Conservation (phyloP, 2,329 filamentous ascomycete species). For the Ophiostoma fasciatum region DNA sequence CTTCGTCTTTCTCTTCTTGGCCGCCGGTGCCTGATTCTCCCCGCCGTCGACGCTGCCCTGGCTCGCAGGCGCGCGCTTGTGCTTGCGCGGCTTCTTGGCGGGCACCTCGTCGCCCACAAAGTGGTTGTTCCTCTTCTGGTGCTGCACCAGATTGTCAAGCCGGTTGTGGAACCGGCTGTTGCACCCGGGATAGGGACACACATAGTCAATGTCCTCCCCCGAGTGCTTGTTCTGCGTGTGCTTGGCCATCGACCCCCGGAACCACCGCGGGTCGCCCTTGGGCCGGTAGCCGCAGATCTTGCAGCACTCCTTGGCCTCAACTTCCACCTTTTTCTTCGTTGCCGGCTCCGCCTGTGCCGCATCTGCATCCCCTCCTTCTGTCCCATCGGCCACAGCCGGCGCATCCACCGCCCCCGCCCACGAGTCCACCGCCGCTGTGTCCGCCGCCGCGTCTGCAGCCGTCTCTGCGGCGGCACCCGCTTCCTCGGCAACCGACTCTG, state of each 20-base stretch:
- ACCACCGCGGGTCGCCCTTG: slow-evolving; percentile 42
- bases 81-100: slow-evolving; percentile 8
- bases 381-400: too few species aligned
- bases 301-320: slow-evolving; percentile 31
- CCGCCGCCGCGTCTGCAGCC: too few species aligned
- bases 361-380: neutral
- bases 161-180: slow-evolving; percentile 40
- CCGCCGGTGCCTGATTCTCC: slow-evolving; percentile 21
- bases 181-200: slow-evolving; percentile 38
- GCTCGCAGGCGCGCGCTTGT: neutral
- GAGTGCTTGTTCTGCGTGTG: slow-evolving; percentile 40
- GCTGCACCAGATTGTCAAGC: slow-evolving; percentile 39
- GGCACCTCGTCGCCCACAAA: slow-evolving; percentile 30
- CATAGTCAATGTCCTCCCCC: slow-evolving; percentile 32
- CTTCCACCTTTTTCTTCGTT: slow-evolving; percentile 2
- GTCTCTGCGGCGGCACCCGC: too few species aligned
- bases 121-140: slow-evolving; percentile 41
- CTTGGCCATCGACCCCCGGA: slow-evolving; percentile 43
- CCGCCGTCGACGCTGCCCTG: neutral
- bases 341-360: neutral
- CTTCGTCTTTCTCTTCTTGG: slow-evolving; percentile 31
- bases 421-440: too few species aligned
- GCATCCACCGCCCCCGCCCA: too few species aligned
- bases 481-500: too few species aligned
- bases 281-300: slow-evolving; percentile 39